Percentiles rank a stretch among this genome's conserved stretches.
Evolutionary conservation across 495 filamentous ascomycete species (phyloP).

Genomic region (Xylaria curta): DNA sequence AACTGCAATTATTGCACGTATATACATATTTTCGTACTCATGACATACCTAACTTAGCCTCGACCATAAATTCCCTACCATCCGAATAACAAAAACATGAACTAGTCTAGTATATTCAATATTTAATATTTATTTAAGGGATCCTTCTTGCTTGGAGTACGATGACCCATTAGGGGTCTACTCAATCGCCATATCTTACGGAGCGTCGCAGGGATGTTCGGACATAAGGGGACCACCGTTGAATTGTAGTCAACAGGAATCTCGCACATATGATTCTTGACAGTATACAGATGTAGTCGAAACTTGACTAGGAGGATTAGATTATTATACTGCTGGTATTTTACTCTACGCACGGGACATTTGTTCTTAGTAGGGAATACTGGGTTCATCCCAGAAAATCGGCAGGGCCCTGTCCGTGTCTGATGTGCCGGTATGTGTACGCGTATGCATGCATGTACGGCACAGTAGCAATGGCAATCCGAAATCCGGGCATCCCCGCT

Average conservation of each 20-base stretch:
- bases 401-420: not conserved
- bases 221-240: not conserved
- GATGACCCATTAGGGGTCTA: not conserved
- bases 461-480: too few relatives aligned
- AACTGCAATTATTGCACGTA: not conserved
- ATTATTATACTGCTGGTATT: not conserved
- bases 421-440: not conserved
- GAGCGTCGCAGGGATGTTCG: not conserved
- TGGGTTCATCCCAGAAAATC: not conserved
- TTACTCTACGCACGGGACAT: not conserved
- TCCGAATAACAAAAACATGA: too few relatives aligned
- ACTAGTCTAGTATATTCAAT: too few relatives aligned
- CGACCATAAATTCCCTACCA: not conserved
- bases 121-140: too few relatives aligned
- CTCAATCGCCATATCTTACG: not conserved
- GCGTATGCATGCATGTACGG: conserved; percentile 14
- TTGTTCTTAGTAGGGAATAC: not conserved
- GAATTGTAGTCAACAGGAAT: not conserved
- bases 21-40: not conserved
- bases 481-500: too few relatives aligned
- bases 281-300: not conserved
- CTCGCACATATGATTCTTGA: not conserved
- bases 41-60: not conserved
- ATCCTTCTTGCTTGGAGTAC: not conserved
- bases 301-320: not conserved